phyloP scores from a whole-genome alignment of 2,329 filamentous ascomycete species.

The Stachybotrys chlorohalonatus region DNA sequence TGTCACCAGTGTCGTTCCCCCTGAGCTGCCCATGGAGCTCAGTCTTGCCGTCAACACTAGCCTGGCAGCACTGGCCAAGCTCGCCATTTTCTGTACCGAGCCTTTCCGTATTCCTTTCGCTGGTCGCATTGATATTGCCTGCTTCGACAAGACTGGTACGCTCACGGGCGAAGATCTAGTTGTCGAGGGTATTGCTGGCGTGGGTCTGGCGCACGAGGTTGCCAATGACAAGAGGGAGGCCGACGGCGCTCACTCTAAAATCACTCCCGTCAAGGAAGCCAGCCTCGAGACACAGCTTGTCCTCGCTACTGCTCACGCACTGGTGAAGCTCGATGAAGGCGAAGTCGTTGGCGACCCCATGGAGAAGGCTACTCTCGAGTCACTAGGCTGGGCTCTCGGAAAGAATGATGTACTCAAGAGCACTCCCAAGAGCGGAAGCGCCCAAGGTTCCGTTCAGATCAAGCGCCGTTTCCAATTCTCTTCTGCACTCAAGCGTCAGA shows the following conservation, averaged over 20 bases:
- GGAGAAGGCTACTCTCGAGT: constrained; percentile 90
- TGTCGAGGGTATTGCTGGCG: constrained; percentile 90
- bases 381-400: constrained; percentile 88
- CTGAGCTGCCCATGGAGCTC: constrained; percentile 95
- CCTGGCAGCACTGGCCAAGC: constrained; percentile 86
- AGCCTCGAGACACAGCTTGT: constrained; percentile 82
- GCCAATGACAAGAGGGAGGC: constrained; percentile 57
- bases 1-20: constrained; percentile 95
- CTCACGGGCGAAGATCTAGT: constrained; percentile 94
- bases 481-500: constrained; percentile 90
- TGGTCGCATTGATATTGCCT: constrained; percentile 89
- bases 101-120: constrained; percentile 97
- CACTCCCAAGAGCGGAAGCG: constrained; percentile 29
- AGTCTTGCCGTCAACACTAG: constrained; percentile 96
- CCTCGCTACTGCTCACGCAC: constrained; percentile 85
- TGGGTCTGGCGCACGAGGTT: constrained; percentile 61
- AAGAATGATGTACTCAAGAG: constrained; percentile 76
- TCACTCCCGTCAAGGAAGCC: constrained; percentile 62
- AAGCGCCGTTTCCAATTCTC: constrained; percentile 98
- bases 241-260: constrained; percentile 74
- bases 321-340: constrained; percentile 93
- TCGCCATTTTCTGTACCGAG: constrained; percentile 97
- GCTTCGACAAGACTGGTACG: constrained; percentile 98
- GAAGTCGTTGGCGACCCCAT: constrained; percentile 97
- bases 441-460: constrained; percentile 72